These are phyloP conservation scores for Cryphonectria parasitica DNA, from an alignment of 2,329 filamentous ascomycete genomes.

Conservation along the genomic window DNA sequence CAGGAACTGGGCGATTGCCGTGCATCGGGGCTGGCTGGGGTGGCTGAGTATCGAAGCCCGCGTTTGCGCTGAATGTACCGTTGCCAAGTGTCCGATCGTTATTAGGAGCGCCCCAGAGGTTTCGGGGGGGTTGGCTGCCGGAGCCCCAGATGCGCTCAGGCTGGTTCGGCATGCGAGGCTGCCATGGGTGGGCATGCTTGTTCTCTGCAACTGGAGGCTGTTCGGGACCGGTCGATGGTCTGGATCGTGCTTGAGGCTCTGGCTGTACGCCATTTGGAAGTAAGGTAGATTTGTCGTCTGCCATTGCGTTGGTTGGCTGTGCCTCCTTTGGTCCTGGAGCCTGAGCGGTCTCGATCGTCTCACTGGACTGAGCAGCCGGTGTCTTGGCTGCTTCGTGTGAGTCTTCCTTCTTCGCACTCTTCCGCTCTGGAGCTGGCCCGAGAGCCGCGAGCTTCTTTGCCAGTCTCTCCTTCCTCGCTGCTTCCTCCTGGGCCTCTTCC, in stretches of 20 bases:
- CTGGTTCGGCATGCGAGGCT: conserved; percentile 41
- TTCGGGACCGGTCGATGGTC: conserved; percentile 6
- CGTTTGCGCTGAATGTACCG: conserved; percentile 66
- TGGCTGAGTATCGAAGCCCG: conserved; percentile 50
- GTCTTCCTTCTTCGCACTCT: conserved; percentile 58
- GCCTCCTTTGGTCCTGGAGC: conserved; percentile 26
- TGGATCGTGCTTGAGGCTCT: conserved; percentile 28
- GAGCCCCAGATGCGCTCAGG: conserved; percentile 57
- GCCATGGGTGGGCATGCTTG: conserved; percentile 44
- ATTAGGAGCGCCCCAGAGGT: conserved; percentile 77
- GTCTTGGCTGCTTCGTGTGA: conserved; percentile 44
- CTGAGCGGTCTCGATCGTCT: conserved; percentile 20
- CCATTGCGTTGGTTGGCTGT: conserved; percentile 32
- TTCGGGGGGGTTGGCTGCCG: conserved; percentile 52
- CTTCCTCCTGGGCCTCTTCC: conserved; percentile 72
- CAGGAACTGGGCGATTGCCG: conserved; percentile 41
- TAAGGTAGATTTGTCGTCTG: conserved; percentile 26
- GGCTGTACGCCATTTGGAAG: conserved; percentile 29
- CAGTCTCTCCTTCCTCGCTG: conserved; percentile 71
- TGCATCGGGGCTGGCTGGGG: conserved; percentile 40
- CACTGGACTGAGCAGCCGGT: conserved; percentile 38
- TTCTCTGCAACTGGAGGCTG: conserved; percentile 35
- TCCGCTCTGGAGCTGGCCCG: conserved; percentile 65
- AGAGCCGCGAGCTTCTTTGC: conserved; percentile 73
- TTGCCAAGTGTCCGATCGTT: conserved; percentile 75